Base-by-base conservation (phyloP, 352 stramenopile genomes). In the Phytopythium ostracodes region DNA sequence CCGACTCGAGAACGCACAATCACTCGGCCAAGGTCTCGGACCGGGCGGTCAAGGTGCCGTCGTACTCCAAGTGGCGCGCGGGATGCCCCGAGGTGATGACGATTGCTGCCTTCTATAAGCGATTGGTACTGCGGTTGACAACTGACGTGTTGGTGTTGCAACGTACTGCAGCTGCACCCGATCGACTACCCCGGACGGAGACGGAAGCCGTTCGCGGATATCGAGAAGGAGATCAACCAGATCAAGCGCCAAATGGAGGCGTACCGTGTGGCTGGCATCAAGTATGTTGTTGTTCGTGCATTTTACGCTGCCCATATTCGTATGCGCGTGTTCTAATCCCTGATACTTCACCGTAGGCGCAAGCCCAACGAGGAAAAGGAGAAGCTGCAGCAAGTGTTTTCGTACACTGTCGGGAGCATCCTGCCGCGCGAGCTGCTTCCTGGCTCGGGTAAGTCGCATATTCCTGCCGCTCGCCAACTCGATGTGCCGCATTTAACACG, bases 341-440 rank as follows among this genome's bases (percentile, higher is more conserved):
- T 47, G 20, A 20, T 29, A 56, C 50, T 29, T 11, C 31, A n/a
- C n/a, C n/a, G 6, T 31, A 51, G 33, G 68, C 46, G 50, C 81
- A 75, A 67, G 55, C 81, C 80, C 2, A 90, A 90, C 33, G 75
- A 89, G 36, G 82, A 94, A 49, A 94, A 94, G 59, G 82, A 94
- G 56, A 94, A 91, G 60, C 73, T 94, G 15, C 84, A 94, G 60
- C 82, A 94, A 50, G 61, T 79, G 8, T 92, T 94, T 44, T 84
- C 82, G 25, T 94, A 88, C 67, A 76, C 77, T 1, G 68, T 66
- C 4, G 84, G 84, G 7, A 81, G 60, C 0, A 94, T 94, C 60
- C 63, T 94, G n/a, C 84, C 84, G 7, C 67, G 71, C 0, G 77
- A 92, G 35, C 64, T 94, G 9, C 64, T 94, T 4, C 84, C 84